Percentiles rank a stretch among this genome's conserved stretches.
These are phyloP conservation scores for Alectoria sarmentosa DNA, from an alignment of 495 filamentous ascomycete genomes.

Conservation along the genomic window DNA sequence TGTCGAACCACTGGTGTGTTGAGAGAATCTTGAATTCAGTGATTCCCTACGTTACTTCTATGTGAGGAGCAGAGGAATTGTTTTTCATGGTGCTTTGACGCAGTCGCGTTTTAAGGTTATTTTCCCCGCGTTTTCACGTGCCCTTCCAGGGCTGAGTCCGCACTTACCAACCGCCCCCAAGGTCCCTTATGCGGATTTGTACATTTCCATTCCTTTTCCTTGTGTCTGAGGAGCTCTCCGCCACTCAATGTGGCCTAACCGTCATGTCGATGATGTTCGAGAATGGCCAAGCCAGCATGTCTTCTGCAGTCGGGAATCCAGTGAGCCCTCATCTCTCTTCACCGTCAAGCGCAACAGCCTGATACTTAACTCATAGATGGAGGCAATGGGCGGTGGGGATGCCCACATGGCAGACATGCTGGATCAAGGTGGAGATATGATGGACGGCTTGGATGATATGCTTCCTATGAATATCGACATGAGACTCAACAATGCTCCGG, in stretches of 20 bases:
- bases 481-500: slow-evolving; percentile 22
- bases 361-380: slow-evolving; percentile 19
- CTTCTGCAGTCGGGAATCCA: slow-evolving; percentile 16
- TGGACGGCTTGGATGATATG: slow-evolving; percentile 31
- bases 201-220: not conserved
- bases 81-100: too few species aligned
- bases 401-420: slow-evolving; percentile 36
- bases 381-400: slow-evolving; percentile 25
- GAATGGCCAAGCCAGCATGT: slow-evolving; percentile 22
- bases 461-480: slow-evolving; percentile 31
- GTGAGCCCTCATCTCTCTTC: slow-evolving; percentile 9
- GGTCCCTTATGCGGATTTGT: too few species aligned
- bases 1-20: not conserved
- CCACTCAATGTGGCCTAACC: slow-evolving; percentile 12
- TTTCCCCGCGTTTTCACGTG: slow-evolving; percentile 10
- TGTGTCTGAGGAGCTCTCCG: not conserved
- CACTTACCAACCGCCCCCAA: too few species aligned
- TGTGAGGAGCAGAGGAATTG: too few species aligned
- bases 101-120: not conserved
- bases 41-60: not conserved
- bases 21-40: not conserved
- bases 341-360: slow-evolving; percentile 2
- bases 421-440: slow-evolving; percentile 28
- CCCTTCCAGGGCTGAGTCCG: not conserved
- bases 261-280: slow-evolving; percentile 26